phyloP scores from a whole-genome alignment of 805 yeast species.

The Torulaspora gathmanii region DNA sequence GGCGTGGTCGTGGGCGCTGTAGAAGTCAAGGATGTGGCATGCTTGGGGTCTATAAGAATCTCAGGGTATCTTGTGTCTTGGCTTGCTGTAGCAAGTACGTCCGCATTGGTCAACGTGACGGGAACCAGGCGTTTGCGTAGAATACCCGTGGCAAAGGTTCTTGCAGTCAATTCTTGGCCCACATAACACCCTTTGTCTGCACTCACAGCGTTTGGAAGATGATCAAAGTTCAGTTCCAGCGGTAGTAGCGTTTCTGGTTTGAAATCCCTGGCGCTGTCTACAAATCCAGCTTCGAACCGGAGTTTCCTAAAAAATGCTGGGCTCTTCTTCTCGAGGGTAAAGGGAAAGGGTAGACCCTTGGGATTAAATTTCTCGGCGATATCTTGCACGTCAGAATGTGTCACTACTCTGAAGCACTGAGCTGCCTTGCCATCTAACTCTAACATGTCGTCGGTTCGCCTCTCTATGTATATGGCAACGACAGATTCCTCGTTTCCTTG shows the following conservation, averaged over 20 bases:
- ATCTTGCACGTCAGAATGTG: slow-evolving; percentile 26
- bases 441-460: slow-evolving; percentile 40
- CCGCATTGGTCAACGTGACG: slow-evolving; percentile 35
- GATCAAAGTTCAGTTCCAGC: slow-evolving; percentile 76
- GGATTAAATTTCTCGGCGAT: slow-evolving; percentile 29
- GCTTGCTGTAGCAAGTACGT: neutral
- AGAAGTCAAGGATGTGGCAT: neutral
- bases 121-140: slow-evolving; percentile 84
- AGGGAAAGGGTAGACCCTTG: slow-evolving; percentile 26
- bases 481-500: slow-evolving; percentile 19
- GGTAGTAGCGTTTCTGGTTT: slow-evolving; percentile 59
- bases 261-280: slow-evolving; percentile 51
- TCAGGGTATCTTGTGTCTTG: slow-evolving; percentile 11
- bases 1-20: slow-evolving; percentile 34
- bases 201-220: slow-evolving; percentile 66
- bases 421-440: slow-evolving; percentile 66
- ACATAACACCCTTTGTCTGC: slow-evolving; percentile 92
- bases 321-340: slow-evolving; percentile 13
- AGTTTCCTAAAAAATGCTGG: slow-evolving; percentile 40
- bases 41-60: slow-evolving; percentile 7
- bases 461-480: slow-evolving; percentile 19
- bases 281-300: slow-evolving; percentile 45
- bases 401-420: slow-evolving; percentile 56
- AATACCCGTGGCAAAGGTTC: slow-evolving; percentile 78
- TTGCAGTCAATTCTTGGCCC: slow-evolving; percentile 91